phyloP scores from a whole-genome alignment of 139 green algal genomes.

The Micractinium sp. region DNA sequence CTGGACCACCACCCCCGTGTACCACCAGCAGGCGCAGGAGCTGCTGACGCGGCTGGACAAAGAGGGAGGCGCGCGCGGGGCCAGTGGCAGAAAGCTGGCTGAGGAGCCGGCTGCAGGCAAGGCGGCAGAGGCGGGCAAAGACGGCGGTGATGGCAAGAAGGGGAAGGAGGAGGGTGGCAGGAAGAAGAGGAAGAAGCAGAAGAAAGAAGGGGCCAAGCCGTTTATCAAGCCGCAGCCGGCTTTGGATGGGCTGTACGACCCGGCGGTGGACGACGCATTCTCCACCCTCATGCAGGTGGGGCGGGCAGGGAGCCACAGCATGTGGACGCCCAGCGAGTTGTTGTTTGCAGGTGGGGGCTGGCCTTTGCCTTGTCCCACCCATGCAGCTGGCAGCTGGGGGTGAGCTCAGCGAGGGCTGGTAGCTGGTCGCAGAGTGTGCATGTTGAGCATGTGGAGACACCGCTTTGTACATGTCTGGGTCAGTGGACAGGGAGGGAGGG shows the following conservation, averaged over 20 bases:
- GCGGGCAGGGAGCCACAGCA: neutral
- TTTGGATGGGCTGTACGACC: neutral
- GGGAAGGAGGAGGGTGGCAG: neutral
- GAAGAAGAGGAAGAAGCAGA: neutral
- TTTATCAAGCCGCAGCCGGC: neutral
- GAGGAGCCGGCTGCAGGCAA: neutral
- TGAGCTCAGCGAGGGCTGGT: too few species aligned
- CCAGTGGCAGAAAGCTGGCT: neutral
- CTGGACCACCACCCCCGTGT: neutral
- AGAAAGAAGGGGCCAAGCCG: neutral
- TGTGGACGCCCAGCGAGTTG: too few species aligned
- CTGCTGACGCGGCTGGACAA: neutral
- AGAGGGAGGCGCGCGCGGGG: neutral
- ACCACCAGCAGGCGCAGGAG: neutral
- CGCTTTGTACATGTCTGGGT: too few species aligned
- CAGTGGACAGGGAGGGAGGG: too few species aligned
- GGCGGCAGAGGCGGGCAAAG: neutral
- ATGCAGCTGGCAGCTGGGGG: too few species aligned
- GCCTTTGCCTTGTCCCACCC: too few species aligned
- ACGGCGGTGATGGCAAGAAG: neutral
- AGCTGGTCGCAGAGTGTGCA: too few species aligned
- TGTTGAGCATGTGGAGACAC: too few species aligned
- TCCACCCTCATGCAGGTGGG: conserved; percentile 12
- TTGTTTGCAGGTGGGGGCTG: too few species aligned
- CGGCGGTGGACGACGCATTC: neutral